Conservation (phyloP, 192 early-diverging fungal species). For the Diversispora eburnea region DNA sequence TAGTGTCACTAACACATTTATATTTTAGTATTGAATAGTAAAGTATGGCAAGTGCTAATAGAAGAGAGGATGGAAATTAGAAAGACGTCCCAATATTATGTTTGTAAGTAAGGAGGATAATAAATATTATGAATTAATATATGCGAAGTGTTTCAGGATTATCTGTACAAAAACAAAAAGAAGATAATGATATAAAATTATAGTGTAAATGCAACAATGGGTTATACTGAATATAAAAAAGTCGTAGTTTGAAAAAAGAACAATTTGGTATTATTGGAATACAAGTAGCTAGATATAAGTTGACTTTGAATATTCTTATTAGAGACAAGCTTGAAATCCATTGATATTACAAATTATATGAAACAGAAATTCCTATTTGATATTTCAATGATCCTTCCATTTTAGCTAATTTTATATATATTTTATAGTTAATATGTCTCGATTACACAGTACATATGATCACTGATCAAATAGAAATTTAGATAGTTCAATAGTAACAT, state of each 20-base stretch:
- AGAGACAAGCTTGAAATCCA: slow-evolving; percentile 3
- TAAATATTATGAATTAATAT: slow-evolving; percentile 21
- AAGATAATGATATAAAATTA: slow-evolving; percentile 1
- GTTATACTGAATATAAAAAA: neutral
- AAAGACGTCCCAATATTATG: slow-evolving; percentile 12
- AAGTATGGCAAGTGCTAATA: slow-evolving; percentile 4
- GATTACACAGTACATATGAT: neutral
- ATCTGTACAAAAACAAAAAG: neutral
- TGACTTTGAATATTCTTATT: slow-evolving; percentile 8
- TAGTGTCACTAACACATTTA: neutral
- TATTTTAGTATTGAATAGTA: slow-evolving; percentile 5
- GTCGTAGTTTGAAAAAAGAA: neutral
- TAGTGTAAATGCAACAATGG: neutral
- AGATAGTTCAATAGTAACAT: slow-evolving; percentile 14
- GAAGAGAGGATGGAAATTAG: neutral
- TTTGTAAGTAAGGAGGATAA: neutral
- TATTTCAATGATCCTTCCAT: slow-evolving; percentile 8
- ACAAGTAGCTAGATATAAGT: neutral
- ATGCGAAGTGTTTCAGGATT: slow-evolving; percentile 3
- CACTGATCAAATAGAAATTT: slow-evolving; percentile 12
- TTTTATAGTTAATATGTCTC: slow-evolving; percentile 15
- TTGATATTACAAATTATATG: slow-evolving; percentile 2
- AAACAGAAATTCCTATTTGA: neutral
- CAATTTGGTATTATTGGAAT: slow-evolving; percentile 14
- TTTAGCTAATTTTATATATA: slow-evolving; percentile 8